A percentile compares a stretch with the other conserved stretches of the same genome.
These are phyloP conservation scores for Candida qinlingensis DNA, from an alignment of 805 yeast genomes.

Conservation along the genomic window DNA sequence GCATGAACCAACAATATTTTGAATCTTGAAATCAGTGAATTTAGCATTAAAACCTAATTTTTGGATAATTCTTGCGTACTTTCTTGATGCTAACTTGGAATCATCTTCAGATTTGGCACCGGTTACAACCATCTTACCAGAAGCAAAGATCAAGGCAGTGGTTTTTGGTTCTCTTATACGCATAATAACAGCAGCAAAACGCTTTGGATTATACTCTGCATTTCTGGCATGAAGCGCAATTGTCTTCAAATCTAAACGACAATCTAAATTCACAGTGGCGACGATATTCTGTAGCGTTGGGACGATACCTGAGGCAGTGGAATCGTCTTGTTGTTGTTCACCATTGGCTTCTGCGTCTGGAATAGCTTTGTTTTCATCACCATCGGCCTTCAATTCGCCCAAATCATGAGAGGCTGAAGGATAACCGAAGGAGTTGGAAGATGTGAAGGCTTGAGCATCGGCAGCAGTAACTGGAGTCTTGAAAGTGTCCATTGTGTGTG, in stretches of 20 bases:
- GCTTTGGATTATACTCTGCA: constrained; percentile 97
- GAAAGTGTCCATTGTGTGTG: constrained; percentile 21
- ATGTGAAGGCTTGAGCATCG: constrained; percentile 26
- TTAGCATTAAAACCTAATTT: constrained; percentile 97
- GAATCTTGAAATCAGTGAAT: constrained; percentile 96
- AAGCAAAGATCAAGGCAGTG: constrained; percentile 94
- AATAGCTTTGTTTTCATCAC: background rate
- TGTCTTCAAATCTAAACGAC: constrained; percentile 92
- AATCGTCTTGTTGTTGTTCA: constrained; percentile 41
- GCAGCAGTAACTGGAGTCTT: constrained; percentile 26
- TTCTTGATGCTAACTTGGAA: constrained; percentile 95
- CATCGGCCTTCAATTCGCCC: constrained; percentile 17
- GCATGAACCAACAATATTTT: constrained; percentile 97
- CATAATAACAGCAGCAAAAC: constrained; percentile 99
- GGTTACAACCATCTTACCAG: constrained; percentile 99
- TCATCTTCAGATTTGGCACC: constrained; percentile 99
- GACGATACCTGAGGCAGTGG: constrained; percentile 88
- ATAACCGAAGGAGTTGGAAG: constrained; percentile 24
- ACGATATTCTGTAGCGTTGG: constrained; percentile 94
- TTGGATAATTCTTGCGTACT: constrained; percentile 96
- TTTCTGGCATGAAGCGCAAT: constrained; percentile 98
- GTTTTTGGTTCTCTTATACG: constrained; percentile 98
- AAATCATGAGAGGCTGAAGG: constrained; percentile 25
- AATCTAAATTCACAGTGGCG: constrained; percentile 95
- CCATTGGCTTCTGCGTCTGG: constrained; percentile 3